Conservation (phyloP, 495 filamentous ascomycete species). For the Parathielavia appendiculata region DNA sequence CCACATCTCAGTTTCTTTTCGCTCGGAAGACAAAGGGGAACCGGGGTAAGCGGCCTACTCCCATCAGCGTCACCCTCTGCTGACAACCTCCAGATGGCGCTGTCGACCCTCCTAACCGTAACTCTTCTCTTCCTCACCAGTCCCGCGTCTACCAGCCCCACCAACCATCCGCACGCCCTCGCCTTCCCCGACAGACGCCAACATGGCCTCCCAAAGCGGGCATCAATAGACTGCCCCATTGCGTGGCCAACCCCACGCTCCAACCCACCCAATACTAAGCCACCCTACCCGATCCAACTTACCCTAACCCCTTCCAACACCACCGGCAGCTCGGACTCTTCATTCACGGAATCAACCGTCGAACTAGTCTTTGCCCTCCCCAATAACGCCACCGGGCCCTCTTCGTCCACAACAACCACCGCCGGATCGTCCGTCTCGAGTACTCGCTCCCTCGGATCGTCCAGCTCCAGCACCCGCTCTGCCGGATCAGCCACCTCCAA, state of each 20-base stretch:
- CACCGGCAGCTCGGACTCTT: not conserved
- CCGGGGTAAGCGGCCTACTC: too few relatives aligned
- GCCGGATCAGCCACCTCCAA: too few relatives aligned
- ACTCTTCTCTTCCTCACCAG: not conserved
- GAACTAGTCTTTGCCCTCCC: conserved; percentile 27
- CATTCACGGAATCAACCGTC: not conserved
- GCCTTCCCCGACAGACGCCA: not conserved
- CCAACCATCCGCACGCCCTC: not conserved
- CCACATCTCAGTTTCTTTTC: too few relatives aligned
- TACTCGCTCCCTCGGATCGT: too few relatives aligned
- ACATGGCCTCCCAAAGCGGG: not conserved
- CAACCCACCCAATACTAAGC: not conserved
- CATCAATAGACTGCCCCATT: not conserved
- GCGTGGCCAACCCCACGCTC: not conserved
- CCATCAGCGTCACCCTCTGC: too few relatives aligned
- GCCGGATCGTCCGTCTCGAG: too few relatives aligned
- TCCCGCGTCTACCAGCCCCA: not conserved
- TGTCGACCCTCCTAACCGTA: not conserved
- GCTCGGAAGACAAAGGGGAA: too few relatives aligned
- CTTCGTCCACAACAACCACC: not conserved
- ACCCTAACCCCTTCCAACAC: not conserved
- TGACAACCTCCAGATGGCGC: too few relatives aligned
- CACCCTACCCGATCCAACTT: conserved; percentile 1
- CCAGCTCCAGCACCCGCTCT: too few relatives aligned
- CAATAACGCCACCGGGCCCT: too few relatives aligned